Evolutionary conservation across 768 basidiomycete genomes (phyloP).

Genomic region (Boletus insuetus): DNA sequence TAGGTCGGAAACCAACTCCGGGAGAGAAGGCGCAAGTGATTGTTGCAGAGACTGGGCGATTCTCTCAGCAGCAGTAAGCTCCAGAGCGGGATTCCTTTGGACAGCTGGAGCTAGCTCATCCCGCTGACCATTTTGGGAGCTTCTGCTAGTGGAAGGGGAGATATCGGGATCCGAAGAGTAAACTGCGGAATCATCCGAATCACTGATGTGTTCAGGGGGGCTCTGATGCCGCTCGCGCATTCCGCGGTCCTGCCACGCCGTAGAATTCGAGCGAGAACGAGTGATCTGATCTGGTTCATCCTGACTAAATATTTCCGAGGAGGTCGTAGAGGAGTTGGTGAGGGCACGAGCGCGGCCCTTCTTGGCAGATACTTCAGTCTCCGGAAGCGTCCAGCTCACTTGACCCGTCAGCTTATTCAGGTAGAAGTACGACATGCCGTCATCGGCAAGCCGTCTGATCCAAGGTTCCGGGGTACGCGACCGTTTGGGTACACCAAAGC

Average conservation of each 20-base stretch:
- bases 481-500: slow-evolving; percentile 59
- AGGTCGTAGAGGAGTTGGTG: slow-evolving; percentile 34
- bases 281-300: slow-evolving; percentile 23
- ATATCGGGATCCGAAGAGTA: slow-evolving; percentile 34
- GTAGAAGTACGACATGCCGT: slow-evolving; percentile 79
- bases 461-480: slow-evolving; percentile 77
- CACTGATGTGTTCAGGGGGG: slow-evolving; percentile 49
- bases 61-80: slow-evolving; percentile 64
- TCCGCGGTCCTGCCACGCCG: slow-evolving; percentile 28
- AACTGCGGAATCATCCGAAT: slow-evolving; percentile 75
- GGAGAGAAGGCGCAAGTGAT: slow-evolving; percentile 53
- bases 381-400: slow-evolving; percentile 69
- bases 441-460: slow-evolving; percentile 76
- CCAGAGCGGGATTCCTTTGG: slow-evolving; percentile 28
- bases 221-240: slow-evolving; percentile 30
- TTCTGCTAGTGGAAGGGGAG: slow-evolving; percentile 31
- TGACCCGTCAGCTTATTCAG: slow-evolving; percentile 67
- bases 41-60: slow-evolving; percentile 66
- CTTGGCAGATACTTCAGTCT: slow-evolving; percentile 29
- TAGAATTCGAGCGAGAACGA: slow-evolving; percentile 36
- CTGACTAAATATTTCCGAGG: slow-evolving; percentile 25
- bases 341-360: slow-evolving; percentile 33
- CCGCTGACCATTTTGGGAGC: slow-evolving; percentile 29
- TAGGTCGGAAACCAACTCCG: slow-evolving; percentile 59
- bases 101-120: slow-evolving; percentile 16